Conservation (phyloP, 208 protist species). For the Acanthamoeba sp. region DNA sequence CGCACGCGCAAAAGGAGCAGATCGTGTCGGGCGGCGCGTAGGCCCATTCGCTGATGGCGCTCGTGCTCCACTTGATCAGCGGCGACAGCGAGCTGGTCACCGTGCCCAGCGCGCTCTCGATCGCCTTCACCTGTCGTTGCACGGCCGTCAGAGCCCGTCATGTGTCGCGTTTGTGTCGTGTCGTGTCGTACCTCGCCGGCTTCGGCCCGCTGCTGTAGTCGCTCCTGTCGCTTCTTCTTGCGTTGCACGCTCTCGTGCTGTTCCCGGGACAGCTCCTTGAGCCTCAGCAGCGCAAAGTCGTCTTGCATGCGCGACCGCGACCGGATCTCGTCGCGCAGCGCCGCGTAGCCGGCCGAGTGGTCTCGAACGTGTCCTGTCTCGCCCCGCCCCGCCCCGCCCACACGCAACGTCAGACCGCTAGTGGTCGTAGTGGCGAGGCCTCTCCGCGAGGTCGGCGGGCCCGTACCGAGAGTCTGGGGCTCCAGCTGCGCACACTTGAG, state of each 20-base stretch:
- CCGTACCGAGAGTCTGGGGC: conserved; percentile 50
- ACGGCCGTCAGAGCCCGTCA: no score
- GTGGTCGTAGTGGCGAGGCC: neutral
- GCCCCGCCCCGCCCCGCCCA: neutral
- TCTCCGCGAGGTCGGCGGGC: neutral
- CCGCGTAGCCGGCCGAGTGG: neutral
- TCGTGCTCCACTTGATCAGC: conserved; percentile 21
- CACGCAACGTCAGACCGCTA: neutral
- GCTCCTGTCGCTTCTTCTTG: conserved; percentile 41
- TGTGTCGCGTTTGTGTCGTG: neutral
- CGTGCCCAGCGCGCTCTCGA: conserved; percentile 26
- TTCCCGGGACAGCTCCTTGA: conserved; percentile 28
- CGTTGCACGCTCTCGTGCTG: conserved; percentile 7
- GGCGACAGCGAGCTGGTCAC: conserved; percentile 32
- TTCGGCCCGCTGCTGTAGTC: conserved; percentile 32
- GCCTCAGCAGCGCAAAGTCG: conserved; percentile 10
- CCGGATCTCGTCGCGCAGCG: neutral
- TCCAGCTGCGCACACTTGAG: neutral
- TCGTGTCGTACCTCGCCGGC: conserved; percentile 34
- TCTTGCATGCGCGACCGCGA: neutral
- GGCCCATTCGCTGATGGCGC: conserved; percentile 51
- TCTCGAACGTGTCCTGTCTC: neutral
- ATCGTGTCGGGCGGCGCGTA: conserved; percentile 19
- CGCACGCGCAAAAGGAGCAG: conserved; percentile 62
- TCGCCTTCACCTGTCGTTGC: neutral